phyloP scores from a whole-genome alignment of 169 alveolate genomes.

The Prorocentrum cordatum region DNA sequence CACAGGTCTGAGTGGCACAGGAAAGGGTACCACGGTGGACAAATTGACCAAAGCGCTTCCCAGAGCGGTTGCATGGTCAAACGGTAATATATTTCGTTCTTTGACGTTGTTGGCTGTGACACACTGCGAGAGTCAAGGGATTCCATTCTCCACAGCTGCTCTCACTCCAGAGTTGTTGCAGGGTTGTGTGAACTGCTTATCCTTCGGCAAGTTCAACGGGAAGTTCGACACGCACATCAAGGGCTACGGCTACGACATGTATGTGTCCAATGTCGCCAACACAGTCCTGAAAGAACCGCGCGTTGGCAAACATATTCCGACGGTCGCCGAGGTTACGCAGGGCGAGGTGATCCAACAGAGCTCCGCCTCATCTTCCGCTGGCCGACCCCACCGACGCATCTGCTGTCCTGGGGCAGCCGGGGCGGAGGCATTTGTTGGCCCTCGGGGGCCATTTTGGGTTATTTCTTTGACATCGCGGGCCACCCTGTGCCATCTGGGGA shows the following conservation, averaged over 20 bases:
- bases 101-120: conserved; percentile 34
- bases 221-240: background rate
- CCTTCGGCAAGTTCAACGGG: conserved; percentile 42
- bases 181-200: background rate
- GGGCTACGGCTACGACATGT: background rate
- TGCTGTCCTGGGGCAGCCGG: no score
- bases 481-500: no score
- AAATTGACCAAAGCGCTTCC: conserved; percentile 8
- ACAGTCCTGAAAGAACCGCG: conserved; percentile 26
- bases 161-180: conserved; percentile 12
- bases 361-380: no score
- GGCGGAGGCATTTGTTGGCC: no score
- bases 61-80: conserved; percentile 37
- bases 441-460: no score
- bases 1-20: conserved; percentile 34
- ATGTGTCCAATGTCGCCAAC: conserved; percentile 18
- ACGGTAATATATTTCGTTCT: conserved; percentile 47
- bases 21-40: conserved; percentile 39
- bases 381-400: no score
- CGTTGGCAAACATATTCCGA: conserved; percentile 7
- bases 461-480: no score
- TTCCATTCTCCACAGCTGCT: background rate
- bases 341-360: conserved; percentile 46
- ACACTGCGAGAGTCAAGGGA: background rate
- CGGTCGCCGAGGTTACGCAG: conserved; percentile 27